Evolutionary conservation across 2,329 filamentous ascomycete species (phyloP).

Genomic region (Monosporascus sp.): DNA sequence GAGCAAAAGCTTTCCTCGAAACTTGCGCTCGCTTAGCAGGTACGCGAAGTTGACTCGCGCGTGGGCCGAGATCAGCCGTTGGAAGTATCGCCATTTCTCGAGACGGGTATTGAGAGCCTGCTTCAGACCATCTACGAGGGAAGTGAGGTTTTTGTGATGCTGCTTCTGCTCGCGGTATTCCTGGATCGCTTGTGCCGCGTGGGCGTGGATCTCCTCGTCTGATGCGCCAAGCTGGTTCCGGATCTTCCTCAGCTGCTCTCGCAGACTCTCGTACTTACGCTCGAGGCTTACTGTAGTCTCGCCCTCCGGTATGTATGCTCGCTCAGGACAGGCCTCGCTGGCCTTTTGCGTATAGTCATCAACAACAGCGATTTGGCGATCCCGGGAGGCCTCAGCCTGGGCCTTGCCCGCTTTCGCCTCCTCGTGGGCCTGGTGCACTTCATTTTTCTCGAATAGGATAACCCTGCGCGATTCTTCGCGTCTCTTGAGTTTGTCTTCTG

Average conservation of each 20-base stretch:
- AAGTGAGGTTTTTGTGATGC: constrained; percentile 39
- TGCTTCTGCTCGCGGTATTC: constrained; percentile 36
- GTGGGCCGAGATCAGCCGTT: constrained; percentile 76
- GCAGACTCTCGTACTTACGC: constrained; percentile 49
- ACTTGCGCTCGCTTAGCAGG: constrained; percentile 82
- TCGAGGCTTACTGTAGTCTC: constrained; percentile 57
- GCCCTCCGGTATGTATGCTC: constrained; percentile 58
- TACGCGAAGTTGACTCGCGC: constrained; percentile 84
- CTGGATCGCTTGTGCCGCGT: constrained; percentile 34
- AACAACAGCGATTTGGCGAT: constrained; percentile 43
- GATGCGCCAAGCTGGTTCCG: constrained; percentile 55
- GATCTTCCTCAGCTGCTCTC: constrained; percentile 52
- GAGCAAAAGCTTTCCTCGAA: constrained; percentile 73
- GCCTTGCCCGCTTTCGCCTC: constrained; percentile 41
- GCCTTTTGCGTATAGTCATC: constrained; percentile 52
- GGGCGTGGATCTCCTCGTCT: constrained; percentile 58
- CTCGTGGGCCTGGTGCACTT: constrained; percentile 47
- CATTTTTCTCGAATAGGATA: constrained; percentile 58
- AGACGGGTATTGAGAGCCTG: constrained; percentile 64
- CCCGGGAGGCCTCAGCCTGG: constrained; percentile 41
- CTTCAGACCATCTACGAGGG: constrained; percentile 40
- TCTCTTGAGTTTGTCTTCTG: constrained; percentile 46
- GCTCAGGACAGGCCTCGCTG: constrained; percentile 42
- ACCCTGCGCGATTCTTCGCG: constrained; percentile 45
- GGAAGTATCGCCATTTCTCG: constrained; percentile 74